Percentiles rank a stretch among this genome's conserved stretches.
phyloP scores from a whole-genome alignment of 768 basidiomycete species.

The Pisolithus microcarpus region DNA sequence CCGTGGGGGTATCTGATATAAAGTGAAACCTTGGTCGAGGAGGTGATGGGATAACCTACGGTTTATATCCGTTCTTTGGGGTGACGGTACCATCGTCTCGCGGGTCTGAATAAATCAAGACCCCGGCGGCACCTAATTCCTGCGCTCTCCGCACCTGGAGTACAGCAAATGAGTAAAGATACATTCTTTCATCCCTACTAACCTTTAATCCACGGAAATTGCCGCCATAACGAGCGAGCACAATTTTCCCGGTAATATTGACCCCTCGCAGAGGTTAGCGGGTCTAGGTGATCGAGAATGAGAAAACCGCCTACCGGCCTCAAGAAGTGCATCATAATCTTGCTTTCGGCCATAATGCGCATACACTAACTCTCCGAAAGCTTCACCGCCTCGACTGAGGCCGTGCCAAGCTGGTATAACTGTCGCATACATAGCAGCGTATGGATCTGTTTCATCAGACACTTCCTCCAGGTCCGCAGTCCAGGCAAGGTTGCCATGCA shows the following conservation, averaged over 20 bases:
- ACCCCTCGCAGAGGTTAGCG: slow-evolving; percentile 36
- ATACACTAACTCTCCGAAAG: slow-evolving; percentile 50
- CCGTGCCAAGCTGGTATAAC: slow-evolving; percentile 67
- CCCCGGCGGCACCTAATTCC: slow-evolving; percentile 54
- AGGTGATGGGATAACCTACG: slow-evolving; percentile 24
- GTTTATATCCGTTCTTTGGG: slow-evolving; percentile 46
- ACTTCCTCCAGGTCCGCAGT: slow-evolving; percentile 60
- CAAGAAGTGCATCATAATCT: slow-evolving; percentile 57
- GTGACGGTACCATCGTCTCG: slow-evolving; percentile 62
- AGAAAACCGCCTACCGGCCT: slow-evolving; percentile 33
- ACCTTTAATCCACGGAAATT: slow-evolving; percentile 68
- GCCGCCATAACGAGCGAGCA: slow-evolving; percentile 51
- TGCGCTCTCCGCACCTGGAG: slow-evolving; percentile 52
- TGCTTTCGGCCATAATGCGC: slow-evolving; percentile 51
- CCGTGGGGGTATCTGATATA: slow-evolving; percentile 51
- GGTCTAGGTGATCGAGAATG: not conserved
- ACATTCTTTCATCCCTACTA: not conserved
- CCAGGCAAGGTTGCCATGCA: slow-evolving; percentile 45
- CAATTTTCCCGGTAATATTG: slow-evolving; percentile 51
- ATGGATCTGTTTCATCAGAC: slow-evolving; percentile 57
- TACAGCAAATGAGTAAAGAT: not conserved
- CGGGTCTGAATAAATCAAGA: slow-evolving; percentile 59
- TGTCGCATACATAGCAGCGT: slow-evolving; percentile 49
- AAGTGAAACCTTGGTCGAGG: not conserved
- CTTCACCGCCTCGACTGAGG: slow-evolving; percentile 59